Base-by-base conservation (phyloP, 2,329 filamentous ascomycete genomes). In the Geosmithia putterillii region DNA sequence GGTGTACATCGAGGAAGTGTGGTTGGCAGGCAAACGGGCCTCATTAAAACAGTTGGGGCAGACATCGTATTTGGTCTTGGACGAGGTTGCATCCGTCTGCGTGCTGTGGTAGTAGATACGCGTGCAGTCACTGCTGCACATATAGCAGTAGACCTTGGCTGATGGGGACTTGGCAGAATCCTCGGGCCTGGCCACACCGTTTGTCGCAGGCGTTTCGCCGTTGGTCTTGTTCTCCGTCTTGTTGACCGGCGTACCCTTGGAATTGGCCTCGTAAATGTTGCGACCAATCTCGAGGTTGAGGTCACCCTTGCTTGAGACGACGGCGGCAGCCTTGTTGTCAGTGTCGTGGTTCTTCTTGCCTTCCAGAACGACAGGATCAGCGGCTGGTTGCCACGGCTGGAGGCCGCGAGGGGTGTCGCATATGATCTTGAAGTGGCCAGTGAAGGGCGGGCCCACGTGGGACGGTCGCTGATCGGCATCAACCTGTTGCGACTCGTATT, bases 401-500 rank as follows among this genome's bases (percentile, higher is more conserved):
- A 98, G 74, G 34, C 92, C 92, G 46, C 92, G 81, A 43, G 92
- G 92, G 1, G 92, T 98, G 60, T 98, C 92, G 57, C 88, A 92
- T 45, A 90, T 90, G 48, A 96, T 82, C 60, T 87, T 84, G 74
- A 98, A 98, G 61, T 98, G 92, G 35, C 92, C 92, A 4, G 92
- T 98, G 57, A 95, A 96, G 7, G 92, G 92, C 3, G 92, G 90
- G 1, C 90, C 90, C 52, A 96, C 90, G 60, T 89, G 92, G 2
- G 92, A 95, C 9, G 92, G 92, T 46, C 92, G 79, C 51, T 92
- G 89, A 58, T 95, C 90, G 23, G 90, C 86, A 64, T 98, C 92
- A 56, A 98, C 90, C 90, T 96, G 49, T 23, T 48, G 44, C 37
- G 9, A 38, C 20, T 22, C 21, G 23, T 15, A 32, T 40, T 20